These are phyloP conservation scores for Neurospora sp. DNA, from an alignment of 495 filamentous ascomycete genomes.

Conservation along the genomic window DNA sequence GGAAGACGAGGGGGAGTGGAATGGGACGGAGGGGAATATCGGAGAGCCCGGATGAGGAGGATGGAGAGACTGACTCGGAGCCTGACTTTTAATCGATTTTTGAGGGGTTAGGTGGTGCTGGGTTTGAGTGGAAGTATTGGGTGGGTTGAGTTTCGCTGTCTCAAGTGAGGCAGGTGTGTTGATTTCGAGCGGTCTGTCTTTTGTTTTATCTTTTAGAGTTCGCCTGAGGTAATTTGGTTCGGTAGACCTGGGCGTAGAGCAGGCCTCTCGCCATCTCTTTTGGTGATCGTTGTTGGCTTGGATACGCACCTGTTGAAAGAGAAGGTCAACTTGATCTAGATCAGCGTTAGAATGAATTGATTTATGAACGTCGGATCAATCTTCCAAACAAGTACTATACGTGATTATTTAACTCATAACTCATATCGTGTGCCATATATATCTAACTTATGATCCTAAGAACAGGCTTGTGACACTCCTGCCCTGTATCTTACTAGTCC, in stretches of 20 bases:
- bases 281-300: neutral
- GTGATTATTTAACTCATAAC: neutral
- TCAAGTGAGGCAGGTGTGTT: neutral
- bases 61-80: neutral
- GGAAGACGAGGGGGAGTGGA: neutral
- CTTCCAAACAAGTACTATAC: neutral
- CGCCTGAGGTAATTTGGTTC: neutral
- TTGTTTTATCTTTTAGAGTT: neutral
- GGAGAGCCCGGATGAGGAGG: neutral
- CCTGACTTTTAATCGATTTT: neutral
- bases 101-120: neutral
- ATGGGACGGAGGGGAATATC: neutral
- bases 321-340: neutral
- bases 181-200: neutral
- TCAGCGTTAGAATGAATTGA: neutral
- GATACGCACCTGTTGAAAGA: neutral
- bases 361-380: neutral
- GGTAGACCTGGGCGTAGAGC: neutral
- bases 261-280: neutral
- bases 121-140: neutral
- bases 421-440: neutral
- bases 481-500: too few species aligned
- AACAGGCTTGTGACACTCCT: neutral
- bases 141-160: neutral
- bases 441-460: neutral